A percentile compares a stretch with the other conserved stretches of the same genome.
Evolutionary conservation across 768 basidiomycete genomes (phyloP).

Genomic region (Leucocoprinus leucothites): DNA sequence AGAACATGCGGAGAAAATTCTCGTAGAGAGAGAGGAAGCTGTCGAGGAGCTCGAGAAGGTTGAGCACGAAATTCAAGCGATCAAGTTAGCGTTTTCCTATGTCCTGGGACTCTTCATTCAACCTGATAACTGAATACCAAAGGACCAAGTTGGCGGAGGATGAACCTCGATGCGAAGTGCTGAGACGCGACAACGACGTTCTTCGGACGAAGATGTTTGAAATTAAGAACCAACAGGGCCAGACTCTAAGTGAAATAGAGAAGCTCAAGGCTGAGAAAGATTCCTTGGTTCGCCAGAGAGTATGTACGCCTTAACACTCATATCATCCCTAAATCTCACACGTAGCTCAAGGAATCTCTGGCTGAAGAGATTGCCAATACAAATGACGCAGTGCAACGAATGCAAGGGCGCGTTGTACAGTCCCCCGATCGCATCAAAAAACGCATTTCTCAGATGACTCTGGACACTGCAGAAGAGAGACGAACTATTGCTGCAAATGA

Average conservation of each 20-base stretch:
- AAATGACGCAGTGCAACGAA: constrained; percentile 59
- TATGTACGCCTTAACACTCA: constrained; percentile 20
- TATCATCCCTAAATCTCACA: background rate
- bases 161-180: constrained; percentile 61
- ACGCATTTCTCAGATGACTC: constrained; percentile 74
- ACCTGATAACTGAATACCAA: background rate
- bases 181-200: constrained; percentile 57
- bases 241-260: constrained; percentile 49
- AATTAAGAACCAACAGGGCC: constrained; percentile 62
- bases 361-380: constrained; percentile 57
- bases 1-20: constrained; percentile 51
- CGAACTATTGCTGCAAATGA: constrained; percentile 61
- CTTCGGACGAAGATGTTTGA: constrained; percentile 65
- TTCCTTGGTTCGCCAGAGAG: constrained; percentile 60
- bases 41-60: constrained; percentile 44
- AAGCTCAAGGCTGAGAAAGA: constrained; percentile 71
- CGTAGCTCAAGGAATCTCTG: constrained; percentile 49
- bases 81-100: constrained; percentile 69
- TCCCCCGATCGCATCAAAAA: constrained; percentile 88
- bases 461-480: constrained; percentile 68
- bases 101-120: no score
- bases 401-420: constrained; percentile 78
- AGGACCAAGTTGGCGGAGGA: constrained; percentile 67
- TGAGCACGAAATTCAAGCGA: constrained; percentile 46
- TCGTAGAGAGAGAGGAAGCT: constrained; percentile 61